phyloP scores from a whole-genome alignment of 2,329 filamentous ascomycete genomes.

The Parafenestella ontariensis region DNA sequence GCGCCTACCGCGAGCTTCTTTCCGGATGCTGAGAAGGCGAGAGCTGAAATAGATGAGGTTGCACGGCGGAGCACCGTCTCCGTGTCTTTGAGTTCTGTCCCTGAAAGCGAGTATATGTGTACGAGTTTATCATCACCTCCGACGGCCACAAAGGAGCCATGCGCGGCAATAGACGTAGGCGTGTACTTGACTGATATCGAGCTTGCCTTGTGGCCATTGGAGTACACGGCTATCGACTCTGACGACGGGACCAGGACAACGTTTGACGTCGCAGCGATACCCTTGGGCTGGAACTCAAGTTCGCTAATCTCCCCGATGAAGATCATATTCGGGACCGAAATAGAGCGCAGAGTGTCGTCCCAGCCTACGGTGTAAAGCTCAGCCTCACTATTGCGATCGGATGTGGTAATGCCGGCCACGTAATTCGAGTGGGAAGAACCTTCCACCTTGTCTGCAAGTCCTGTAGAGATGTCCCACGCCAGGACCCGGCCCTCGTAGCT shows the following conservation, averaged over 20 bases:
- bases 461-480: conserved; percentile 79
- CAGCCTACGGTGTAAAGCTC: conserved; percentile 86
- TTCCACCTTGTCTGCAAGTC: conserved; percentile 73
- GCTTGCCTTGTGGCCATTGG: conserved; percentile 65
- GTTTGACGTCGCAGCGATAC: conserved; percentile 65
- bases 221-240: conserved; percentile 66
- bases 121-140: conserved; percentile 78
- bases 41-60: conserved; percentile 74
- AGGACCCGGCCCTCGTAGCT: conserved; percentile 90
- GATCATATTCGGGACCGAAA: conserved; percentile 76
- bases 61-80: conserved; percentile 69
- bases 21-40: conserved; percentile 86
- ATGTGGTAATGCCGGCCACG: conserved; percentile 74
- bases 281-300: conserved; percentile 82
- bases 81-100: conserved; percentile 61
- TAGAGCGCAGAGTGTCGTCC: conserved; percentile 87
- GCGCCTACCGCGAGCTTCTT: conserved; percentile 81
- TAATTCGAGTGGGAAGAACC: conserved; percentile 87
- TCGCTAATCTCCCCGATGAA: conserved; percentile 74
- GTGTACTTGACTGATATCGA: conserved; percentile 67
- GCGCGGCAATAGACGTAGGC: conserved; percentile 75
- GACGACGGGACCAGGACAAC: conserved; percentile 60
- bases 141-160: conserved; percentile 73
- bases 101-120: conserved; percentile 72
- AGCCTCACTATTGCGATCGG: conserved; percentile 41